Conservation (phyloP, 805 yeast species). For the Wickerhamiella bombiphila region DNA sequence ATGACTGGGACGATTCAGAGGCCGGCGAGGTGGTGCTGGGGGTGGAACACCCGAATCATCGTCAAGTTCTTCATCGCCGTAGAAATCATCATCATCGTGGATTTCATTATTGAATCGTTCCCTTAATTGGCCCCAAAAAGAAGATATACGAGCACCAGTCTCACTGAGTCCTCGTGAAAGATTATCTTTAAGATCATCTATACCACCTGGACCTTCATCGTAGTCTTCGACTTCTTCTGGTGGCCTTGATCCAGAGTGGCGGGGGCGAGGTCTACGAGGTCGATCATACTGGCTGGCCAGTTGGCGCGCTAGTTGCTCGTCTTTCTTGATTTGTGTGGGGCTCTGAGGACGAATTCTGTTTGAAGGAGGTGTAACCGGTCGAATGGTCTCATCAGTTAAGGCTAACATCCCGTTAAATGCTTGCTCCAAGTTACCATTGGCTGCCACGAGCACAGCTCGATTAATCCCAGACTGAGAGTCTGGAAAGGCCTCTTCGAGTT, state of each 20-base stretch:
- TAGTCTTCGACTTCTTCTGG: conserved; percentile 2
- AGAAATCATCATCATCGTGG: conserved; percentile 12
- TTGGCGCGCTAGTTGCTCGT: conserved; percentile 69
- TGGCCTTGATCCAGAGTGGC: not conserved
- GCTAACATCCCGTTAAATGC: conserved; percentile 81
- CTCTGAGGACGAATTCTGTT: conserved; percentile 17
- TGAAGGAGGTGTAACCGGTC: conserved; percentile 23
- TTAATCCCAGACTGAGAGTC: conserved; percentile 51
- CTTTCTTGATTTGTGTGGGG: conserved; percentile 42
- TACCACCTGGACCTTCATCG: not conserved
- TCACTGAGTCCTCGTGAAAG: conserved; percentile 14
- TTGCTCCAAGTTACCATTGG: conserved; percentile 63
- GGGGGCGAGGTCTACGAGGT: conserved; percentile 1
- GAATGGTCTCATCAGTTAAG: conserved; percentile 39
- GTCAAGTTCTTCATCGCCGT: conserved; percentile 4
- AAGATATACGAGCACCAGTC: conserved; percentile 13
- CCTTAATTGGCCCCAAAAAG: conserved; percentile 15
- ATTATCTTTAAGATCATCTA: conserved; percentile 13
- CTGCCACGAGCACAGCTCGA: conserved; percentile 72
- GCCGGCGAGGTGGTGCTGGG: conserved; percentile 8
- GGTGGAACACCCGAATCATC: conserved; percentile 1
- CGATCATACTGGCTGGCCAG: conserved; percentile 32
- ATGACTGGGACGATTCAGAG: not conserved
- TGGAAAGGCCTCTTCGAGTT: conserved; percentile 80
- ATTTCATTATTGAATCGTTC: conserved; percentile 16